Conservation (phyloP, 1,284 basidiomycete species). For the Rhodotorula sp. region DNA sequence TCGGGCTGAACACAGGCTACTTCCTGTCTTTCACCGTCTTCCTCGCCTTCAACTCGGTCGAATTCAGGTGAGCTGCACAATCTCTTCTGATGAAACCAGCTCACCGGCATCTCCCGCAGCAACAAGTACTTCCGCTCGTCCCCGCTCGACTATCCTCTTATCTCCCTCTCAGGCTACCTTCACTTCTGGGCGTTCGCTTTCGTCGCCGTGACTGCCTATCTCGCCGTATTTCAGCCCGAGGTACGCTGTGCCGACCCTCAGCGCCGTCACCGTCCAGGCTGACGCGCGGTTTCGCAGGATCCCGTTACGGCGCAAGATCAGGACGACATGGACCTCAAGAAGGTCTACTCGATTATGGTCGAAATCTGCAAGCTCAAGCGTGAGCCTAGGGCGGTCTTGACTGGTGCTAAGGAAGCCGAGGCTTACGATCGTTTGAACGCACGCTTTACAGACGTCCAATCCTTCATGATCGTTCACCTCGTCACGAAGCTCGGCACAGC, state of each 20-base stretch:
- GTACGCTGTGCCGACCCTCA: conserved; percentile 50
- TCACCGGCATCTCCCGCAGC: conserved; percentile 43
- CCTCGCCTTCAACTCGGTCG: conserved; percentile 90
- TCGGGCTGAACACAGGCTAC: conserved; percentile 93
- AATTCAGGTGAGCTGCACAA: conserved; percentile 68
- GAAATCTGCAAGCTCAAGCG: conserved; percentile 86
- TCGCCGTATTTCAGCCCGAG: conserved; percentile 86
- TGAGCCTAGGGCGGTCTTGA: conserved; percentile 48
- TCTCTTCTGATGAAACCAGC: not conserved
- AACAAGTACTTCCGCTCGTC: conserved; percentile 67
- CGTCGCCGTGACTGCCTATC: conserved; percentile 78
- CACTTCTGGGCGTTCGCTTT: conserved; percentile 83
- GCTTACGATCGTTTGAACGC: not conserved
- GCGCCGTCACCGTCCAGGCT: not conserved
- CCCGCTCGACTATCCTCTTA: conserved; percentile 69
- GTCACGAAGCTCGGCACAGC: conserved; percentile 95
- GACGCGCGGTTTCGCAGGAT: conserved; percentile 55
- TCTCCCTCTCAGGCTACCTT: conserved; percentile 79
- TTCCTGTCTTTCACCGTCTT: conserved; percentile 98
- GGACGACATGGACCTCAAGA: conserved; percentile 79
- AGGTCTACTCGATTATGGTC: conserved; percentile 94
- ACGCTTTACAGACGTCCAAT: conserved; percentile 74
- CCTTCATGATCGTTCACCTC: conserved; percentile 80
- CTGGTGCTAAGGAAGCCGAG: not conserved
- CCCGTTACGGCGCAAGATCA: conserved; percentile 64